Evolutionary conservation across 306 rosid species (phyloP), one percentile per base, ranked within the genome.

Genomic region (Leucaena leucocephala): DNA sequence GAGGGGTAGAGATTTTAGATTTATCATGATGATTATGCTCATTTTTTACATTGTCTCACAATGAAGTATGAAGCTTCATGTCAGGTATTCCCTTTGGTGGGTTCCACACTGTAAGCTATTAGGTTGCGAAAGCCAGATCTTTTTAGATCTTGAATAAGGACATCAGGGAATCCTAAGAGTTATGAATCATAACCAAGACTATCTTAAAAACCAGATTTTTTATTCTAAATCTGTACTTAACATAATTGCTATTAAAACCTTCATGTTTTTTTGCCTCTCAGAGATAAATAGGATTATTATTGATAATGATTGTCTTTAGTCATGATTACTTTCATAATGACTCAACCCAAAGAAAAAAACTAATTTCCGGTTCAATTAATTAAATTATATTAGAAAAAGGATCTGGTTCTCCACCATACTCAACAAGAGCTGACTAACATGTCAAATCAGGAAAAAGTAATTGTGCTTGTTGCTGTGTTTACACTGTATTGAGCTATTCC

Each of bases 141-240:
- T 71, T 45, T 10, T 76, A 55, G 80, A 72, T 74, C 64, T 75
- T 50, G 72, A 75, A 75, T 86, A 67, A 40, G 64, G 83, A 76
- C 77, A 34, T 81, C 78, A 76, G 87, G 89, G 94, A 82, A 91
- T 89, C 91, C 90, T 62, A 87, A 68, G 94, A 58, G 68, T 11
- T 38, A 49, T 52, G 55, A 49, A 54, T 75, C 79, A 45, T 73
- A 76, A 7, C 48, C 34, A 35, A 68, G 34, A n/a, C 17, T 54
- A 38, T 36, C 17, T 71, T 36, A 55, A 57, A 54, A 21, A 52
- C 17, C 9, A 49, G 71, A 52, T 35, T 64, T 63, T 38, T 62
- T 6, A 17, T n/a, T 3, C 0, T 55, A 7, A 55, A 55, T 55
- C 33, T 55, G 33, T 19, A 55, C 33, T 62, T 61, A 0, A 48